These are phyloP conservation scores for Pinus taeda DNA, from an alignment of 75 land plant genomes.

Conservation along the genomic window DNA sequence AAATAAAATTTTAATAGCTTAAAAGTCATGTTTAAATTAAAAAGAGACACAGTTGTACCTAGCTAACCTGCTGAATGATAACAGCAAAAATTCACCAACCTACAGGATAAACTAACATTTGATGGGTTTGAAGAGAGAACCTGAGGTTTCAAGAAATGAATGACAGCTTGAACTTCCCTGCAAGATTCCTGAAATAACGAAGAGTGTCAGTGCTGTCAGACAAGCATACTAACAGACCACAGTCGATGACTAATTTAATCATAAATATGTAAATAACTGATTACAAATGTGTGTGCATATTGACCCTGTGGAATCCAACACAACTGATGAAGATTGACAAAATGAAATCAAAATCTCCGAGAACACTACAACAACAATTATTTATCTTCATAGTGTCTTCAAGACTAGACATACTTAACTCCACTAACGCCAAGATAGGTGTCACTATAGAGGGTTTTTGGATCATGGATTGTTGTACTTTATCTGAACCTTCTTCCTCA, in stretches of 20 bases:
- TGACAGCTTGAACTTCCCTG: constrained; percentile 77
- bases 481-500: too few relatives aligned
- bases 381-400: too few relatives aligned
- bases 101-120: background rate
- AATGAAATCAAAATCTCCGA: background rate
- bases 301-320: background rate
- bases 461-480: too few relatives aligned
- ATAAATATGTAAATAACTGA: background rate
- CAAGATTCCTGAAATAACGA: constrained; percentile 76
- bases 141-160: constrained; percentile 76
- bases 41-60: constrained; percentile 12
- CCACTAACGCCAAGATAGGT: too few relatives aligned
- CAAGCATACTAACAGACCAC: background rate
- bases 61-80: constrained; percentile 21
- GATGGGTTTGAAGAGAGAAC: constrained; percentile 29
- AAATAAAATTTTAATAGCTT: background rate
- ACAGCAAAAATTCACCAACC: constrained; percentile 12
- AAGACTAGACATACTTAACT: too few relatives aligned
- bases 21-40: constrained; percentile 1
- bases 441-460: too few relatives aligned
- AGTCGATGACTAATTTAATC: background rate
- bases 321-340: background rate
- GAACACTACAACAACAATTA: background rate
- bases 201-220: background rate
- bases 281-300: background rate